Conservation (phyloP, 805 yeast genomes). For the Saccharomycopsis vini region DNA sequence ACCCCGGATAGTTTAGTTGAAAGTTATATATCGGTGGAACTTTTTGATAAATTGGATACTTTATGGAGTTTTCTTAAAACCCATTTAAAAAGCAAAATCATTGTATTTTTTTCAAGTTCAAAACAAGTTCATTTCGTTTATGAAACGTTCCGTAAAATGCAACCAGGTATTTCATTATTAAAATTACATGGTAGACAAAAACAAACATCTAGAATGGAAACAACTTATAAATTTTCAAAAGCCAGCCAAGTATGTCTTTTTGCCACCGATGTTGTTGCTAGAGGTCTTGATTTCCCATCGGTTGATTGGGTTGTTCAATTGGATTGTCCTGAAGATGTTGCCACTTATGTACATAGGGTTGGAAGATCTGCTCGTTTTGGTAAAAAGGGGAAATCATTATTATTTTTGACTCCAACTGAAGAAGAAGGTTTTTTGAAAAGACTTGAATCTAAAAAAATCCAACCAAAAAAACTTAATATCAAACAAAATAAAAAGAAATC, state of each 20-base stretch:
- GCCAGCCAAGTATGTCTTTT: conserved; percentile 75
- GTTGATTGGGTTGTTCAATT: conserved; percentile 92
- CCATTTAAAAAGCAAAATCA: conserved; percentile 69
- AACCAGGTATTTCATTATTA: conserved; percentile 84
- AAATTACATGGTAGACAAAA: conserved; percentile 86
- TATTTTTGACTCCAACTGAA: conserved; percentile 80
- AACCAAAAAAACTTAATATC: conserved; percentile 63
- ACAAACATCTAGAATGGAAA: conserved; percentile 81
- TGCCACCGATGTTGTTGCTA: conserved; percentile 86
- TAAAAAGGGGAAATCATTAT: conserved; percentile 67
- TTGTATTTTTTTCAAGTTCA: conserved; percentile 79
- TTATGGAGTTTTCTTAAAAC: conserved; percentile 81
- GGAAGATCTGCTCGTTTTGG: conserved; percentile 89
- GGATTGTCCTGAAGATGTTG: conserved; percentile 85
- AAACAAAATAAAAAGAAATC: conserved; percentile 62
- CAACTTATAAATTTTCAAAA: conserved; percentile 66
- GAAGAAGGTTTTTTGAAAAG: conserved; percentile 65
- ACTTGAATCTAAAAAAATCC: conserved; percentile 54
- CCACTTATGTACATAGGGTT: conserved; percentile 84
- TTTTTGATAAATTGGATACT: conserved; percentile 76
- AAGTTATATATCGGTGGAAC: conserved; percentile 59
- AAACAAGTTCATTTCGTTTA: conserved; percentile 87
- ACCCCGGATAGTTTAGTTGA: conserved; percentile 86
- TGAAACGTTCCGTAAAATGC: conserved; percentile 77
- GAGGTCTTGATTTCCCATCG: conserved; percentile 89